Evolutionary conservation across 2,329 filamentous ascomycete genomes (phyloP).

Genomic region (Colletotrichum sidae): DNA sequence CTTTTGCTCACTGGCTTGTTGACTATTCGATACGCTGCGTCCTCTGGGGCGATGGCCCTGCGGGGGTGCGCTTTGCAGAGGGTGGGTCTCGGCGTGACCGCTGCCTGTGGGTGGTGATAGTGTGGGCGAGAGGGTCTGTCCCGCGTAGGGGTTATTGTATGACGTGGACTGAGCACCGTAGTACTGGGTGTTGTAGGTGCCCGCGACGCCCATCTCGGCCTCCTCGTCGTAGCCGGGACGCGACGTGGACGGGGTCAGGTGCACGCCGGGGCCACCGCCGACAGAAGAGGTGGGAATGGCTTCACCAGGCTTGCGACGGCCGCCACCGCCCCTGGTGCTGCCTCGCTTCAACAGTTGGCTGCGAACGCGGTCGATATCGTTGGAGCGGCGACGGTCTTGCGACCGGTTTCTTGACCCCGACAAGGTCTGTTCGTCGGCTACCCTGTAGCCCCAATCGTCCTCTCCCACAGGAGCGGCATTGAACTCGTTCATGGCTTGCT

Average conservation of each 20-base stretch:
- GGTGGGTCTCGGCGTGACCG: constrained; percentile 17
- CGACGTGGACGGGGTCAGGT: constrained; percentile 45
- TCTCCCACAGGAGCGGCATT: constrained; percentile 51
- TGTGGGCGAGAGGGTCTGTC: constrained; percentile 27
- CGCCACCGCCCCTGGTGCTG: constrained; percentile 59
- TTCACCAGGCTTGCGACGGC: constrained; percentile 62
- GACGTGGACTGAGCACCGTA: constrained; percentile 43
- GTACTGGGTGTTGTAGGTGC: constrained; percentile 39
- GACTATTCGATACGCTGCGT: constrained; percentile 30
- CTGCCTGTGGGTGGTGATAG: constrained; percentile 12
- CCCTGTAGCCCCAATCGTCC: constrained; percentile 53
- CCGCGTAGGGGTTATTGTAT: constrained; percentile 15
- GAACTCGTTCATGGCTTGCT: constrained; percentile 57
- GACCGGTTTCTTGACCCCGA: constrained; percentile 45
- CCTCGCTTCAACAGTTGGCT: constrained; percentile 52
- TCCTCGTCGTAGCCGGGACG: constrained; percentile 57
- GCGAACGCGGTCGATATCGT: constrained; percentile 53
- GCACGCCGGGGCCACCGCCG: constrained; percentile 42
- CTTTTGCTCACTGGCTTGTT: constrained; percentile 23
- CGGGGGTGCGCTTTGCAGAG: constrained; percentile 30
- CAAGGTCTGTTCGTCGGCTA: constrained; percentile 49
- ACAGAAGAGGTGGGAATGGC: constrained; percentile 50
- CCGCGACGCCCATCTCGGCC: constrained; percentile 50
- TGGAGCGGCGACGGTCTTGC: constrained; percentile 50
- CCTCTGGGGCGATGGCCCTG: constrained; percentile 32